Conservation (phyloP, 176 grass and related monocot genomes). For the Sorghum bicolor region DNA sequence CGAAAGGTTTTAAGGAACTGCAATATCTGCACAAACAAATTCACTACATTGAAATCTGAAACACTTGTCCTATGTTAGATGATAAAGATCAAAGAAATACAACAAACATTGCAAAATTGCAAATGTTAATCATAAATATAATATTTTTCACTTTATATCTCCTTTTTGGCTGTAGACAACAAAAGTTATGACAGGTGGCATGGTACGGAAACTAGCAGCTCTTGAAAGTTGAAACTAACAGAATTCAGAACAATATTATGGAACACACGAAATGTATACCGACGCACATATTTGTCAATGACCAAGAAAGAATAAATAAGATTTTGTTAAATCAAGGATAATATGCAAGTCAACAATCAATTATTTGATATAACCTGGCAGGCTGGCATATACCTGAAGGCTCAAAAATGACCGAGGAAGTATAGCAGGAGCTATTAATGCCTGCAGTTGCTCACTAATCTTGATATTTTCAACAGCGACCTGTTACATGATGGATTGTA, state of each 20-base stretch:
- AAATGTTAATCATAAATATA: background rate
- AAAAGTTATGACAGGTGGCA: background rate
- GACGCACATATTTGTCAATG: background rate
- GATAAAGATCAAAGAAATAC: background rate
- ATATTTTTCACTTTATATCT: background rate
- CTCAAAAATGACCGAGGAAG: conserved; percentile 87
- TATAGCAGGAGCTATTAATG: conserved; percentile 91
- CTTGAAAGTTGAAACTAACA: conserved; percentile 16
- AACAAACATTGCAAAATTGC: background rate
- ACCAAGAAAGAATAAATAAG: background rate
- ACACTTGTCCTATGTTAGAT: background rate
- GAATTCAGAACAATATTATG: background rate
- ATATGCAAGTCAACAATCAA: background rate
- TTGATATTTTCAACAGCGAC: conserved; percentile 82
- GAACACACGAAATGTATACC: background rate
- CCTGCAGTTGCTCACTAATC: conserved; percentile 86
- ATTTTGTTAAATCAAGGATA: background rate
- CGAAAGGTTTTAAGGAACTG: conserved; percentile 85
- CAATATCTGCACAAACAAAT: conserved; percentile 58
- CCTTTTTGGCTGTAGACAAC: background rate
- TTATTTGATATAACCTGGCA: background rate
- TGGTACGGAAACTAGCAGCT: background rate
- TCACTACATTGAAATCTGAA: conserved; percentile 5
- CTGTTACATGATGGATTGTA: conserved; percentile 34
- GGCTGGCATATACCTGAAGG: conserved; percentile 70